Base-by-base conservation (phyloP, 148 eudicot genomes). In the Dianthus caryophyllus region DNA sequence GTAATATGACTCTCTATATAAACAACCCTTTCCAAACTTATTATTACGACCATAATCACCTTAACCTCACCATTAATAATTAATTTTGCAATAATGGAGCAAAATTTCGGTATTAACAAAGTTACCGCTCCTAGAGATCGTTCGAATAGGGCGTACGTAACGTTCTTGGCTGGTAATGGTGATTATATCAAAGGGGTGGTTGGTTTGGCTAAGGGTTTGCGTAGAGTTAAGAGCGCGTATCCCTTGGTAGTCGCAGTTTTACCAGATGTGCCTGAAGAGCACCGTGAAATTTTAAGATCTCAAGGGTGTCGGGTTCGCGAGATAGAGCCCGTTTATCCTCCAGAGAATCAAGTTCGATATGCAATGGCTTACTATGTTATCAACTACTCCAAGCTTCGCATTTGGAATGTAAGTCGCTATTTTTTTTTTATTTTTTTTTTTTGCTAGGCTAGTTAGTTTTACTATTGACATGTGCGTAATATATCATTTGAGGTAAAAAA, bases 201-300 rank as follows among this genome's bases (percentile, higher is more conserved):
- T 1, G 82, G 80, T 26, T 59, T 82, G 10, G 80, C 80, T 22
- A 82, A 79, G 76, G 85, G 85, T 1, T 38, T 82, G 9, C 47
- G 84, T 18, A 82, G 79, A 71, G 85, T 67, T 11, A 76, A 72
- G 14, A n/a, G 77, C 0, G 75, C 68, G 2, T 79, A 84, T 60
- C 88, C 88, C 6, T 64, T 84, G 14, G 84, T 84, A 49, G 88
- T 84, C 49, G 88, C 83, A 54, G 78, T 77, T 44, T 64, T 84
- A 31, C 88, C 88, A 1, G 85, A 84, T 33, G 85, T 82, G n/a
- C 85, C 85, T 60, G 78, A 48, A 64, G 85, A 84, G 52, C 88
- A 84, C 79, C 82, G 88, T 56, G 70, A 66, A 22, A 61, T 81
- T 0, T 73, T 84, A 54, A 74, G 64, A 52, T 56, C 75, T 11